Conservation (phyloP, 305 asterid species). For the Vinca major region DNA sequence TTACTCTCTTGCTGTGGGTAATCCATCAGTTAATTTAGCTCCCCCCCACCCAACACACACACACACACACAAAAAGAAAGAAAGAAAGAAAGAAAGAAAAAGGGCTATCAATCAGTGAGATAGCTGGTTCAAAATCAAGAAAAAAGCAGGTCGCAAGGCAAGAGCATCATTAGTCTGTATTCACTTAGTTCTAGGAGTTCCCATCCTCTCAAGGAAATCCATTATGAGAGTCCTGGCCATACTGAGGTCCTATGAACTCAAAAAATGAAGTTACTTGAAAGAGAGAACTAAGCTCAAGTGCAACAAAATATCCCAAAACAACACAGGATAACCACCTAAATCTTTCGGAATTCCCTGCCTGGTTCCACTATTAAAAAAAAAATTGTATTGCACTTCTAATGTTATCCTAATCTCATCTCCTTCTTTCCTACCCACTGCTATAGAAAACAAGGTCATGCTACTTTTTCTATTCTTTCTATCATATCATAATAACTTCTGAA, state of each 20-base stretch:
- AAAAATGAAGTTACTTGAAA: neutral
- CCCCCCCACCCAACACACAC: too few relatives aligned
- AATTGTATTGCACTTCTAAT: neutral
- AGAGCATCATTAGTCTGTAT: too few relatives aligned
- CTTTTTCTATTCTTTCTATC: too few relatives aligned
- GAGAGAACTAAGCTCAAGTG: neutral
- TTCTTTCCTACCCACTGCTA: neutral
- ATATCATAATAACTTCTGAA: neutral
- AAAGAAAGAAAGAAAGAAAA: too few relatives aligned
- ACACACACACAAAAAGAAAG: too few relatives aligned
- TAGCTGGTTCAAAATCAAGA: too few relatives aligned
- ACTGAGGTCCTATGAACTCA: neutral
- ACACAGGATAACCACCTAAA: neutral
- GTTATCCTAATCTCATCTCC: neutral
- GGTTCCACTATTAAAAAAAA: neutral
- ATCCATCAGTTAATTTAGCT: too few relatives aligned
- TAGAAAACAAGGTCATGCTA: neutral
- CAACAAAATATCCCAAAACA: neutral
- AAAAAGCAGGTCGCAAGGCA: too few relatives aligned
- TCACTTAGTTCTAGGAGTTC: too few relatives aligned
- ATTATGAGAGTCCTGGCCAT: neutral
- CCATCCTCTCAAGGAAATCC: too few relatives aligned
- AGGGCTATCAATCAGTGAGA: too few relatives aligned
- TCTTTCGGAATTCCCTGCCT: neutral
- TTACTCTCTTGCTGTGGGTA: too few relatives aligned